Evolutionary conservation across 495 filamentous ascomycete genomes (phyloP), one percentile per base, ranked within the genome.

Genomic region (Penicillium silybi): DNA sequence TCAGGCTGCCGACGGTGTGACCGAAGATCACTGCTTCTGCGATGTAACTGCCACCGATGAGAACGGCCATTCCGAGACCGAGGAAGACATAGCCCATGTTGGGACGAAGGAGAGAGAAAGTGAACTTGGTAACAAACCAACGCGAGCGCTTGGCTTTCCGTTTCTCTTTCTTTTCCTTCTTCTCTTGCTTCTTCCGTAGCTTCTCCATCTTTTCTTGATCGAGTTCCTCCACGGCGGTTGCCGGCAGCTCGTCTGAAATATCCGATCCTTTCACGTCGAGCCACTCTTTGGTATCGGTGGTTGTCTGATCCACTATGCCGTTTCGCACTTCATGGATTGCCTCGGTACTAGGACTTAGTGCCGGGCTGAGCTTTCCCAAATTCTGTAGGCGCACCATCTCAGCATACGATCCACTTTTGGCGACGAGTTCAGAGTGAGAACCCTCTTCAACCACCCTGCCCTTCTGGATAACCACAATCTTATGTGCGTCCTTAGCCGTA

Each of bases 401-500:
- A 7, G 77, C 69, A 57, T 78, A 80, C 4, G 68, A 63, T 29
- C 72, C 69, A 16, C 63, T 59, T 23, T 46, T 51, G 6, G 56
- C 59, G 40, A 69, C 38, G 11, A 68, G 60, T 15, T 64, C 72
- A 2, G 63, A 18, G 53, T 82, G 76, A 6, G 67, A 66, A 0
- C 80, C 80, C 57, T 81, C 58, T 56, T 84, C 79, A 9, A 79
- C 64, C 4, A 82, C 70, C 27, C 62, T 58, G 4, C 80, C 80
- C 13, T 73, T 68, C 17, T 71, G 60, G 46, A 84, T 69, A 6
- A 84, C 75, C 6, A 82, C 67, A 49, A 83, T 82, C 32, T 85
- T 85, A 58, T 87, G 80, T 0, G 85, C 84, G 34, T 83, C 81
- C 27, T 70, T 74, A 18, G 68, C 62, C 9, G 71, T 72, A 0